phyloP scores from a whole-genome alignment of 2,329 filamentous ascomycete genomes.

The Venturia carpophila region DNA sequence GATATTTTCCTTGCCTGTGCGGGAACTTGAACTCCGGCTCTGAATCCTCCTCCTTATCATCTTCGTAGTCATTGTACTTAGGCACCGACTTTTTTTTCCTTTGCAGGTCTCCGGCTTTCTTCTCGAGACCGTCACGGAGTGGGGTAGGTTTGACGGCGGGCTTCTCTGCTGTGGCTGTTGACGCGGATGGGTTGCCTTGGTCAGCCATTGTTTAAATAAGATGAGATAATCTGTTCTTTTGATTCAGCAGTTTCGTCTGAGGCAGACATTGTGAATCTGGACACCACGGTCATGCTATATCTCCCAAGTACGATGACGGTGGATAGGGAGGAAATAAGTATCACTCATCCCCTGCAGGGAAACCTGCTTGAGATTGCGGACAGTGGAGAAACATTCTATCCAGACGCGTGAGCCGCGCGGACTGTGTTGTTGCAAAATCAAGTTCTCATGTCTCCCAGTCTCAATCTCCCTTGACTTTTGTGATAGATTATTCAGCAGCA shows the following conservation, averaged over 20 bases:
- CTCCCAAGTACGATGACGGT: not conserved
- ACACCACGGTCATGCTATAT: not conserved
- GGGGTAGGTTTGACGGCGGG: not conserved
- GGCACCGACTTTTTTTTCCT: not conserved
- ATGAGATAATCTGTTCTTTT: not conserved
- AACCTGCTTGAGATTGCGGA: not conserved
- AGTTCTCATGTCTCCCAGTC: too few relatives aligned
- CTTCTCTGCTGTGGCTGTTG: not conserved
- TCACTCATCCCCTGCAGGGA: not conserved
- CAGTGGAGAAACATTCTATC: not conserved
- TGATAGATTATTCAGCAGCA: too few relatives aligned
- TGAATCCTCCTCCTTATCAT: not conserved
- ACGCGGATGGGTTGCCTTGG: not conserved
- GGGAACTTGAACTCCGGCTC: not conserved
- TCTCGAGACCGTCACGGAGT: not conserved
- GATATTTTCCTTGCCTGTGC: not conserved
- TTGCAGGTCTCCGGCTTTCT: not conserved
- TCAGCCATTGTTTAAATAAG: not conserved
- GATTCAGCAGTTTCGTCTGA: not conserved
- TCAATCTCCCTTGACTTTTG: not conserved
- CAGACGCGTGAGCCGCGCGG: not conserved
- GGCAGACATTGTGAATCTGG: not conserved
- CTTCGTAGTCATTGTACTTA: not conserved
- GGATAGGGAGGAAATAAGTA: not conserved
- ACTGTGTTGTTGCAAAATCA: not conserved